Conservation (phyloP, 805 yeast species). For the Wickerhamiella dianesei region DNA sequence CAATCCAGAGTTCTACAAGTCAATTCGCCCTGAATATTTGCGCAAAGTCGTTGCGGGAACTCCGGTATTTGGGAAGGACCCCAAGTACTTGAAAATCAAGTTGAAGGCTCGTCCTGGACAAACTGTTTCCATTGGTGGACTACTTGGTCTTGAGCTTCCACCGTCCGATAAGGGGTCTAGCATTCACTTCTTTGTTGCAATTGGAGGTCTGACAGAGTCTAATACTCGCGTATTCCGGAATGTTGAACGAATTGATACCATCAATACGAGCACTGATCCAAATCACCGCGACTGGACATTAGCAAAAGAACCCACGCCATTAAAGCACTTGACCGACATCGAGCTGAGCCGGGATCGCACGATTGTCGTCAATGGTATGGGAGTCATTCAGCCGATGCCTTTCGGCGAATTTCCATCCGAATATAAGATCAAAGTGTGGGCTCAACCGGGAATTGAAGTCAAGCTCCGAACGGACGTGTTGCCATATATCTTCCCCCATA, state of each 20-base stretch:
- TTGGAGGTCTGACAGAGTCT: conserved; percentile 17
- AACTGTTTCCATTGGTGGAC: conserved; percentile 25
- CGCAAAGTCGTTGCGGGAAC: conserved; percentile 19
- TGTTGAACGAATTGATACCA: conserved; percentile 16
- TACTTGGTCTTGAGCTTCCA: conserved; percentile 21
- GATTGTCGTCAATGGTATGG: conserved; percentile 24
- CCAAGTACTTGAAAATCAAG: conserved; percentile 15
- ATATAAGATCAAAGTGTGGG: conserved; percentile 17
- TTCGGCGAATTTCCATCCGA: conserved; percentile 22
- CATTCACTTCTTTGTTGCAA: conserved; percentile 22
- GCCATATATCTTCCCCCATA: conserved; percentile 7
- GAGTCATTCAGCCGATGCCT: conserved; percentile 22
- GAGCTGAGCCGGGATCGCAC: conserved; percentile 14
- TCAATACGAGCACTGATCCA: conserved; percentile 10
- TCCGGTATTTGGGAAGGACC: conserved; percentile 15
- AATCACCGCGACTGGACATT: conserved; percentile 18
- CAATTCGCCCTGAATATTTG: conserved; percentile 15
- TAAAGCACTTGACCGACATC: conserved; percentile 8
- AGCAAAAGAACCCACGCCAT: conserved; percentile 2
- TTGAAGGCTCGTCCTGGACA: conserved; percentile 23
- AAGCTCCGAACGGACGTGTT: conserved; percentile 17
- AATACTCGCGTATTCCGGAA: conserved; percentile 15
- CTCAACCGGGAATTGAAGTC: conserved; percentile 18
- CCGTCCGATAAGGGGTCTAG: conserved; percentile 11
- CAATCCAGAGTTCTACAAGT: conserved; percentile 19